Evolutionary conservation across 2,329 filamentous ascomycete species (phyloP), one percentile per base, ranked within the genome.

Genomic region (Neopestalotiopsis clavispora): DNA sequence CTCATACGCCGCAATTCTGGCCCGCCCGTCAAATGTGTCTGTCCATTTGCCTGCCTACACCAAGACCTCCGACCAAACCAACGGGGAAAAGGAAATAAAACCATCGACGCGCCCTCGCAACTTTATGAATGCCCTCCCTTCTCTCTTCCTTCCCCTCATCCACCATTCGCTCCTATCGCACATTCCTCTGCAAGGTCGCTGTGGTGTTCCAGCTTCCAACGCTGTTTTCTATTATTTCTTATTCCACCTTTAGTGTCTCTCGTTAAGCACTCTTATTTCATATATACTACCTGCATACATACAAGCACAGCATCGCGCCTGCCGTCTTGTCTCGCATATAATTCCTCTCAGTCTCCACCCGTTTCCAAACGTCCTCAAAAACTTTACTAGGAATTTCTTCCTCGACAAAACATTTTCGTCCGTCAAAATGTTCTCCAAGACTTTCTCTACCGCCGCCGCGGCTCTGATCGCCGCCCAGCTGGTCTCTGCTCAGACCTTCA

Each of bases 401-500:
- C 23, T 28, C 14, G 14, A 30, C 13, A 13, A 34, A 32, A 60
- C 52, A 32, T 59, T 32, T 45, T 42, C 14, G 17, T 67, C 56
- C 14, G 9, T 61, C 56, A 81, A 69, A 49, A 84, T 85, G 82
- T 75, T 86, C 71, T 78, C 82, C 79, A 87, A 84, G 77, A 65
- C 84, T 66, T 69, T 86, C 69, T 80, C 83, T 67, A 75, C 81
- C 70, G 80, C 84, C 66, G 80, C 82, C 45, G 76, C 86, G 81
- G 82, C 83, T 71, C 79, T 89, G 14, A 83, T 85, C 72, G 82
- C 86, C 70, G 82, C 84, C 57, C 75, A 79, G 70, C 72, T 88
- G 72, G 86, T 83, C 69, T 80, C 84, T 70, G 87, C 86, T 67
- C 87, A 90, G 83, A 90, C 87, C 70, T 84, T 74, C 74, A 88